These are phyloP conservation scores for Boletus subparvulus DNA, from an alignment of 768 basidiomycete species.

Conservation along the genomic window DNA sequence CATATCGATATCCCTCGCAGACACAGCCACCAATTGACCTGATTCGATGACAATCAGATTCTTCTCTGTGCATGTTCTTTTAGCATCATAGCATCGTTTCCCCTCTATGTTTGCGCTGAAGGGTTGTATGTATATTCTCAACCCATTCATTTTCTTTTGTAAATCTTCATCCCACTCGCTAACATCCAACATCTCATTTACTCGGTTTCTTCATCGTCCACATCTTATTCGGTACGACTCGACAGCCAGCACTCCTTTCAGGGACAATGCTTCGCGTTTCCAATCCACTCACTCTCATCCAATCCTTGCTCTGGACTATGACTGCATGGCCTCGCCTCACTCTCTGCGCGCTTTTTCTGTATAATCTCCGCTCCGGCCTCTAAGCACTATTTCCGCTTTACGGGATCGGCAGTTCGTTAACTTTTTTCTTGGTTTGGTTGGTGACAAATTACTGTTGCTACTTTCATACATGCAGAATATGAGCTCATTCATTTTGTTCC, in stretches of 20 bases:
- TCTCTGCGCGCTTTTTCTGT: slow-evolving; percentile 14
- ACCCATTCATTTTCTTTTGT: slow-evolving; percentile 17
- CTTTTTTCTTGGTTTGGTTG: slow-evolving; percentile 24
- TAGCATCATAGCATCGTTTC: slow-evolving; percentile 3
- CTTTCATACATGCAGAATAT: slow-evolving; percentile 27
- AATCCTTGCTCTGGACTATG: slow-evolving; percentile 30
- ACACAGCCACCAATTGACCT: slow-evolving; percentile 64
- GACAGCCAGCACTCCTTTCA: slow-evolving; percentile 23
- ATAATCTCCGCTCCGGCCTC: slow-evolving; percentile 5
- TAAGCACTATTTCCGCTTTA: slow-evolving; percentile 13
- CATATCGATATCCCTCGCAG: slow-evolving; percentile 82
- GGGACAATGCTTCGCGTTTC: slow-evolving; percentile 25
- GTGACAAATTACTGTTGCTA: slow-evolving; percentile 16
- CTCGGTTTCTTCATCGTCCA: slow-evolving; percentile 12
- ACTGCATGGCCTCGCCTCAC: slow-evolving; percentile 17
- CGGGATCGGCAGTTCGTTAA: slow-evolving; percentile 10
- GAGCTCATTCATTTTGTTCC: slow-evolving; percentile 15
- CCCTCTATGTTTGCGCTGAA: slow-evolving; percentile 2
- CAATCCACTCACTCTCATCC: slow-evolving; percentile 13
- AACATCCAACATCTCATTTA: slow-evolving; percentile 22
- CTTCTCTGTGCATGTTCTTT: background rate
- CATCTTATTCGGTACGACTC: slow-evolving; percentile 17
- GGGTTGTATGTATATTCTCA: slow-evolving; percentile 7
- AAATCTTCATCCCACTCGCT: slow-evolving; percentile 17
- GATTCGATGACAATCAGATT: slow-evolving; percentile 39